Evolutionary conservation across 441 rosid species (phyloP).

Genomic region (Erodium chrysanthum): DNA sequence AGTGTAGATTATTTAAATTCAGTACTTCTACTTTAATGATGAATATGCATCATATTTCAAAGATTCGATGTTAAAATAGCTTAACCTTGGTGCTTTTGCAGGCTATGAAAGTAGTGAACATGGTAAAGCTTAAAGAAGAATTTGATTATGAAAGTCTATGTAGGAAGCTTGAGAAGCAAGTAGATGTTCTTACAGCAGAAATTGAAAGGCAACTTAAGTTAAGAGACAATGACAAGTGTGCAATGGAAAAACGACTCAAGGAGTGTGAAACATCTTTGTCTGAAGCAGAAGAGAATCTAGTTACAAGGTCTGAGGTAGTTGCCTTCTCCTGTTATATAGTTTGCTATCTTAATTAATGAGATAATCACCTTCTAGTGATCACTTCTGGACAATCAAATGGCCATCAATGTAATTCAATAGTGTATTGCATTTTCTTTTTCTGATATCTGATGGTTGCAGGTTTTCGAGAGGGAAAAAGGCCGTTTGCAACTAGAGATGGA

Average conservation of each 20-base stretch:
- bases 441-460: conserved; percentile 30
- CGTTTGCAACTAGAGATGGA: conserved; percentile 43
- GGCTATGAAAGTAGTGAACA: conserved; percentile 99
- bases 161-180: conserved; percentile 72
- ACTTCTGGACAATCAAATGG: neutral
- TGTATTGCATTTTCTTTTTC: no score
- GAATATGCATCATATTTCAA: conserved; percentile 24
- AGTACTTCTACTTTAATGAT: conserved; percentile 22
- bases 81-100: conserved; percentile 18
- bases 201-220: conserved; percentile 91
- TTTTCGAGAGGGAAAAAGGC: conserved; percentile 57
- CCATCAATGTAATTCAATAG: no score
- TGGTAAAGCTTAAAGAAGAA: conserved; percentile 97
- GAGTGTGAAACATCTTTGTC: conserved; percentile 44
- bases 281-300: conserved; percentile 36
- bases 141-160: conserved; percentile 97
- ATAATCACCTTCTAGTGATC: neutral
- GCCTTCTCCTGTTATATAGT: conserved; percentile 26
- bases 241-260: conserved; percentile 57
- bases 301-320: conserved; percentile 74
- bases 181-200: conserved; percentile 79
- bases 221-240: conserved; percentile 60
- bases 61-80: conserved; percentile 3
- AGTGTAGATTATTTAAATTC: conserved; percentile 14
- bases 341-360: neutral